Percentiles rank a stretch among this genome's conserved stretches.
phyloP scores from a whole-genome alignment of 2,329 filamentous ascomycete genomes.

The Fusarium anguioides region DNA sequence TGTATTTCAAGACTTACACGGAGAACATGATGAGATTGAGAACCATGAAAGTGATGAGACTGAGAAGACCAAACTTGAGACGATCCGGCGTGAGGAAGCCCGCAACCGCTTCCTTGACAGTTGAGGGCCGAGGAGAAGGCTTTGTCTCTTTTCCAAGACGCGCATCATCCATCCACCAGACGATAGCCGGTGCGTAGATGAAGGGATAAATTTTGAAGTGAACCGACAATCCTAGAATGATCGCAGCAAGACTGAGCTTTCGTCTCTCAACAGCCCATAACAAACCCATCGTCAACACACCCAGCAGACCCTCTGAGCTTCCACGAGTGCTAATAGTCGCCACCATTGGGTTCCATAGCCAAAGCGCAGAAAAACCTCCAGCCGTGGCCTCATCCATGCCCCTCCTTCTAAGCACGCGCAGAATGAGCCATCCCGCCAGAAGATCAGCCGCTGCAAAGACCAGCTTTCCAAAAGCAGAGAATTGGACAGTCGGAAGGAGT shows the following conservation, averaged over 20 bases:
- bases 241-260: constrained; percentile 73
- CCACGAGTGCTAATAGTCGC: constrained; percentile 95
- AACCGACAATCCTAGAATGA: constrained; percentile 83
- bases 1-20: constrained; percentile 61
- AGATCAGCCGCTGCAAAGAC: constrained; percentile 88
- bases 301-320: constrained; percentile 90
- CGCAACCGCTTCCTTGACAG: constrained; percentile 39
- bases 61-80: constrained; percentile 69
- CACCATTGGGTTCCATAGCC: constrained; percentile 98
- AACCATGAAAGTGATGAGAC: constrained; percentile 76
- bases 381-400: constrained; percentile 66
- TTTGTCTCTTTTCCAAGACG: constrained; percentile 48
- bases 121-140: constrained; percentile 18
- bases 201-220: constrained; percentile 99
- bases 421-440: constrained; percentile 83
- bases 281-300: constrained; percentile 83
- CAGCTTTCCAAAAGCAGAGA: constrained; percentile 88
- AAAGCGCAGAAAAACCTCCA: constrained; percentile 83
- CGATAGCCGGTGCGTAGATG: constrained; percentile 85
- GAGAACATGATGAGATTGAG: constrained; percentile 85
- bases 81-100: constrained; percentile 66
- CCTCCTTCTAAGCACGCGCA: constrained; percentile 51
- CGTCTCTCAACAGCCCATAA: constrained; percentile 82
- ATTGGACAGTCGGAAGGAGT: constrained; percentile 77
- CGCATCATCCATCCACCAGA: constrained; percentile 81